Conservation (phyloP, 768 basidiomycete species). For the Pluteus cervinus region DNA sequence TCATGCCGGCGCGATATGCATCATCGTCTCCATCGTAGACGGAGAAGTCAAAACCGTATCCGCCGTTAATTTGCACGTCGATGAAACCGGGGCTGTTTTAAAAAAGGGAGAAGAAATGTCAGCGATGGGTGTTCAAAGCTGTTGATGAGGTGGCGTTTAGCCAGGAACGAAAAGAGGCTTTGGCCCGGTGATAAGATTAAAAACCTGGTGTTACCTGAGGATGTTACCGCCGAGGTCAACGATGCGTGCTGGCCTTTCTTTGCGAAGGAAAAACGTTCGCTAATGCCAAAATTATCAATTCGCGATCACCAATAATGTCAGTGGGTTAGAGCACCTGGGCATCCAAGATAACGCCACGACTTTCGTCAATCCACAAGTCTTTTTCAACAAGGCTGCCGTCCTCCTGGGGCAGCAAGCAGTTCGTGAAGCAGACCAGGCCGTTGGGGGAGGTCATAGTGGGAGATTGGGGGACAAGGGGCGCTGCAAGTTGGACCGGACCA, state of each 20-base stretch:
- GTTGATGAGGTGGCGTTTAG: no score
- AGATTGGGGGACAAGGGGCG: slow-evolving; percentile 2
- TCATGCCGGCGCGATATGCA: slow-evolving; percentile 61
- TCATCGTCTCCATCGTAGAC: slow-evolving; percentile 70
- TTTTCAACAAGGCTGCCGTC: slow-evolving; percentile 70
- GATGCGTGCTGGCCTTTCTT: slow-evolving; percentile 52
- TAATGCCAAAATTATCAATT: slow-evolving; percentile 21
- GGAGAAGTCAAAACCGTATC: slow-evolving; percentile 84
- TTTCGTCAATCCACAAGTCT: slow-evolving; percentile 80
- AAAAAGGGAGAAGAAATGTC: neutral
- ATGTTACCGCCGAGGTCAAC: slow-evolving; percentile 76
- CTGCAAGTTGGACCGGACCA: neutral
- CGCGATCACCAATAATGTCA: neutral
- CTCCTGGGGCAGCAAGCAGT: slow-evolving; percentile 74
- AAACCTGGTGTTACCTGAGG: slow-evolving; percentile 54
- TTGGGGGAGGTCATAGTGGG: slow-evolving; percentile 42
- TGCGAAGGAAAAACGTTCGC: slow-evolving; percentile 62
- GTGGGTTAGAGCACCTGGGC: slow-evolving; percentile 46
- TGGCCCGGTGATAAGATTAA: neutral
- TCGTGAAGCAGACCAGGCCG: slow-evolving; percentile 80
- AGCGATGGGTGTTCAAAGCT: neutral
- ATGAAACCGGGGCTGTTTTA: slow-evolving; percentile 69
- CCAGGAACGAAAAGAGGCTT: slow-evolving; percentile 3
- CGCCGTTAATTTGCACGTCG: slow-evolving; percentile 89
- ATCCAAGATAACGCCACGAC: slow-evolving; percentile 67